A percentile compares a stretch with the other conserved stretches of the same genome.
Conservation (phyloP, 176 grass and related monocot genomes). For the Ensete glaucum region DNA sequence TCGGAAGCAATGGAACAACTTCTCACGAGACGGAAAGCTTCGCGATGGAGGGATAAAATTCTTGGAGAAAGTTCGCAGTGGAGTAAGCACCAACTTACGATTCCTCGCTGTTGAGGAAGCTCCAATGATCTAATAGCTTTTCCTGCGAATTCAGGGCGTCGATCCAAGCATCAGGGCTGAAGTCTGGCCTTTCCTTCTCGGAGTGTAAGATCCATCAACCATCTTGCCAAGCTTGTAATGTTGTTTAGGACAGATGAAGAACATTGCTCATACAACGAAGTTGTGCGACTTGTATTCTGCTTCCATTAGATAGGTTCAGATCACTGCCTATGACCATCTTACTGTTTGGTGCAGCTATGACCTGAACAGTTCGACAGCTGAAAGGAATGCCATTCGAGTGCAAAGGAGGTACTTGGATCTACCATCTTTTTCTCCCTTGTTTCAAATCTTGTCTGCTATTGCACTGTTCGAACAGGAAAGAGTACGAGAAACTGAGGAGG, state of each 20-base stretch:
- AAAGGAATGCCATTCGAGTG: conserved; percentile 46
- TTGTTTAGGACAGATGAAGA: neutral
- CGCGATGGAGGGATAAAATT: conserved; percentile 77
- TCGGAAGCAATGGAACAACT: conserved; percentile 48
- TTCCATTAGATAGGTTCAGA: too few relatives aligned
- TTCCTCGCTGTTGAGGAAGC: neutral
- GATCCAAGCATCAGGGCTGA: conserved; percentile 29
- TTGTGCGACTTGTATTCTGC: neutral
- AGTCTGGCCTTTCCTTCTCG: conserved; percentile 65
- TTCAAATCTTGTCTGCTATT: neutral
- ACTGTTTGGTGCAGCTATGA: conserved; percentile 48
- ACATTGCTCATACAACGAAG: too few relatives aligned
- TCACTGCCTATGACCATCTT: neutral
- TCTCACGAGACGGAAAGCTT: conserved; percentile 64
- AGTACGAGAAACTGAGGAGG: conserved; percentile 76
- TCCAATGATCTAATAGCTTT: conserved; percentile 19
- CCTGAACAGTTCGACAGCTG: conserved; percentile 52
- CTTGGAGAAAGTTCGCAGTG: conserved; percentile 86
- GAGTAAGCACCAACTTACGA: conserved; percentile 38
- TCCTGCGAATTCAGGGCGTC: conserved; percentile 56
- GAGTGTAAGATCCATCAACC: conserved; percentile 52
- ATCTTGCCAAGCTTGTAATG: conserved; percentile 2
- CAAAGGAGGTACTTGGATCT: conserved; percentile 59
- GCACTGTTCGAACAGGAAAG: conserved; percentile 43
- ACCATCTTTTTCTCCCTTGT: conserved; percentile 3